Evolutionary conservation across 768 basidiomycete species (phyloP), one percentile per base, ranked within the genome.

Genomic region (Naganishia vaughanmartiniae): DNA sequence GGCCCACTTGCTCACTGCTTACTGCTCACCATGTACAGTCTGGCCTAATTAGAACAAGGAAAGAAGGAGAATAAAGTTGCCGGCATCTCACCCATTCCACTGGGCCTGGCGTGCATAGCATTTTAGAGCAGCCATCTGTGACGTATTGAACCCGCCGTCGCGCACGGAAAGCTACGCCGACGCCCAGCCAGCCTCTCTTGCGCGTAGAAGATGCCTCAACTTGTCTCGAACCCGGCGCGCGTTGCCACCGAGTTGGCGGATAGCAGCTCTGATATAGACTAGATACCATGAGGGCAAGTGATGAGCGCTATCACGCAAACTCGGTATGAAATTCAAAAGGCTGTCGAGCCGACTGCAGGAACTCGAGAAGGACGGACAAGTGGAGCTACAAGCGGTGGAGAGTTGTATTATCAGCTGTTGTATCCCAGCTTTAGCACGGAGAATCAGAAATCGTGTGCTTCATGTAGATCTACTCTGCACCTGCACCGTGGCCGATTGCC

Each of bases 81-180:
- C 60, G 60, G 60, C 39, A 42, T 34, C 24, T 17, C 24, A n/a
- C 34, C 31, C 31, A 42, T 31, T 58, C 31, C 15, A n/a, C 11
- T 39, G 57, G 57, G 57, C 34, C 48, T 21, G 42, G 42, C 28
- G 53, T 54, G 53, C n/a, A 54, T 54, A 36, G 57, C 34, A 36
- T 58, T 58, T 58, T 42, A 15, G 7, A 42, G 5, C 42, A 63
- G 60, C 60, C 60, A 63, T 63, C 60, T 63, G 60, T 63, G 60
- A 63, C 60, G 60, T 63, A 63, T 39, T 58, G n/a, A 33, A 39
- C 34, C 34, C 34, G 24, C 60, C 24, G 21, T 6, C 57, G 15
- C 57, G 24, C 55, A 26, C 39, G 60, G 39, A 63, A 58, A 36
- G 33, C 57, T 34, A 58, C 14, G 42, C 42, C 42, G 42, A 58